Evolutionary conservation across 169 alveolate species (phyloP).

Genomic region (Plasmodium gonderi): DNA sequence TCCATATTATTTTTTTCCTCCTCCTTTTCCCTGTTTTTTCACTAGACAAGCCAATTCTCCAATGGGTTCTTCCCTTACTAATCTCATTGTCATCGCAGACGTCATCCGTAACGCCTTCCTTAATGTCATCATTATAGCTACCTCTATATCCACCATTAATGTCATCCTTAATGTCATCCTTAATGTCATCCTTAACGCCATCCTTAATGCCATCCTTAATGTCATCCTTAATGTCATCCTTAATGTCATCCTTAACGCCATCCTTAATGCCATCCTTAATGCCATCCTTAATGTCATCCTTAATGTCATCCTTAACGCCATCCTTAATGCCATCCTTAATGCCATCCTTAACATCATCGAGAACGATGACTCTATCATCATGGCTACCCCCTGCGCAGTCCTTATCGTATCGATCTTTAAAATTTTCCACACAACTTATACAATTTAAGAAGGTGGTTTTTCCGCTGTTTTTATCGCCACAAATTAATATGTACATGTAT

Average conservation of each 20-base stretch:
- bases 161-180: not conserved
- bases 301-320: no score
- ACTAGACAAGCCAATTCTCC: no score
- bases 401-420: not conserved
- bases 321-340: no score
- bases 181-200: not conserved
- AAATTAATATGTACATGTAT: slow-evolving; percentile 60
- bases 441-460: slow-evolving; percentile 61
- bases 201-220: no score
- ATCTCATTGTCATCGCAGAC: no score
- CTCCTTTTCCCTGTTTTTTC: not conserved
- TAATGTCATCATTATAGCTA: not conserved
- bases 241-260: no score
- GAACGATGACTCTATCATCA: not conserved
- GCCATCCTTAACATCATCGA: not conserved
- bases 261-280: no score
- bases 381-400: not conserved
- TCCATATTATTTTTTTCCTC: slow-evolving; percentile 32
- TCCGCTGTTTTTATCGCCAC: slow-evolving; percentile 72
- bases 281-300: no score
- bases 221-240: no score
- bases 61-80: no score
- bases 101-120: not conserved
- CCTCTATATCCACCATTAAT: not conserved
- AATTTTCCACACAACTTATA: slow-evolving; percentile 42